A percentile compares a stretch with the other conserved stretches of the same genome.
Evolutionary conservation across 495 filamentous ascomycete species (phyloP).

Genomic region (Talaromyces liani): DNA sequence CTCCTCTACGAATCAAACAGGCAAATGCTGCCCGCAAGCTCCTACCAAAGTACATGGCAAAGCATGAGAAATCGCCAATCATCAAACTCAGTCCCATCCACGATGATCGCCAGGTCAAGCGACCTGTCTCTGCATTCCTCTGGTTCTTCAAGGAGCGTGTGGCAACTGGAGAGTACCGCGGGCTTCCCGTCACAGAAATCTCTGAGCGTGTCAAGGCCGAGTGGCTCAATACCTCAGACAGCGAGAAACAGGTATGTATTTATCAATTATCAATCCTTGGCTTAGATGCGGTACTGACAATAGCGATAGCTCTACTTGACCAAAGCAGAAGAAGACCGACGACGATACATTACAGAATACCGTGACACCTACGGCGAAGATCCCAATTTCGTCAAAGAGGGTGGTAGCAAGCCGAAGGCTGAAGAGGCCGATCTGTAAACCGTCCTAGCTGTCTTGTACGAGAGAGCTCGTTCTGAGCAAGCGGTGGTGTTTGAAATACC

Average conservation of each 20-base stretch:
- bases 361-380: slow-evolving; percentile 1
- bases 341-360: slow-evolving; percentile 1
- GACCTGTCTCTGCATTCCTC: slow-evolving; percentile 26
- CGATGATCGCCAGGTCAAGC: slow-evolving; percentile 55
- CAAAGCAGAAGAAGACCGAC: not conserved
- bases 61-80: slow-evolving; percentile 3
- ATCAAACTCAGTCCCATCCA: slow-evolving; percentile 20
- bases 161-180: slow-evolving; percentile 38
- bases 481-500: not conserved
- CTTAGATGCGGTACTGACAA: not conserved
- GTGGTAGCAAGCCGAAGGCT: not conserved
- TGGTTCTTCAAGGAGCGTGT: slow-evolving; percentile 41
- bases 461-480: not conserved
- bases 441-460: not conserved
- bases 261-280: not conserved
- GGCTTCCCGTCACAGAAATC: slow-evolving; percentile 20
- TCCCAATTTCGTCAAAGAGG: not conserved
- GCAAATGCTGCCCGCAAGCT: slow-evolving; percentile 57
- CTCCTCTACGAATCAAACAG: slow-evolving; percentile 45
- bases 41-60: slow-evolving; percentile 29
- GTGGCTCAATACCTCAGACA: slow-evolving; percentile 47
- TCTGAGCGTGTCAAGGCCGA: slow-evolving; percentile 31
- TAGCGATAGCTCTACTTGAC: not conserved
- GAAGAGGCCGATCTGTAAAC: not conserved
- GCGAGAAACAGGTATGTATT: slow-evolving; percentile 38